Base-by-base conservation (phyloP, 495 filamentous ascomycete species). In the Annulohypoxylon bovei region DNA sequence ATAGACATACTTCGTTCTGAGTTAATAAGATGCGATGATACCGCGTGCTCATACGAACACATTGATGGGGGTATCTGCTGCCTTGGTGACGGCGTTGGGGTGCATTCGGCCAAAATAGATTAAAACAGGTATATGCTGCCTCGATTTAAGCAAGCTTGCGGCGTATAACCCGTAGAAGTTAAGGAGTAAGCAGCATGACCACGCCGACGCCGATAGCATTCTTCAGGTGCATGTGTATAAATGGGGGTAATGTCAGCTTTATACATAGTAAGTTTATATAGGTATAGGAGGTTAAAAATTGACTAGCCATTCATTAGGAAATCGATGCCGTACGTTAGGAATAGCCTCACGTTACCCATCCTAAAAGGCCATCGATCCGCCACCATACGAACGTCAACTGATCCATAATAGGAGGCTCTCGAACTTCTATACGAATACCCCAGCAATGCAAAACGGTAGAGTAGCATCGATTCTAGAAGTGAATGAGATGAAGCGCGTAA, bases 381-480 rank as follows among this genome's bases (percentile, higher is more conserved):
- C 8, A 58, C 40, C n/a, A 27, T 54, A 35, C 16, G 9, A 33
- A 23, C 27, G n/a, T 50, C 23, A 28, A 28, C 23, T 23, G 46
- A 50, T 50, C 22, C 46, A 50, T 25, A 49, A 12, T 28, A 50
- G 23, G 23, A 27, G 46, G 46, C 46, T 50, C 23, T n/a, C 12
- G 46, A 50, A n/a, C 46, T 11, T 6, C 23, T 28, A 50, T 23
- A 50, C 23, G 8, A 28, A 50, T 8, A 50, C 46, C 46, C 46
- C 46, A 28, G 46, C 12, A 27, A 50, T 50, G 23, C n/a, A 50
- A 27, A 9, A 25, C 23, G 23, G 35, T 16, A 46, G 18, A 27
- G 52, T 59, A 59, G 18, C 47, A 67, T 44, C 9, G 25, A 42
- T 27, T 30, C 30, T 35, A 42, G 23, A 40, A 40, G 37, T 32